These are phyloP conservation scores for Colletotrichum eleusines DNA, from an alignment of 2,329 filamentous ascomycete species.

Conservation along the genomic window DNA sequence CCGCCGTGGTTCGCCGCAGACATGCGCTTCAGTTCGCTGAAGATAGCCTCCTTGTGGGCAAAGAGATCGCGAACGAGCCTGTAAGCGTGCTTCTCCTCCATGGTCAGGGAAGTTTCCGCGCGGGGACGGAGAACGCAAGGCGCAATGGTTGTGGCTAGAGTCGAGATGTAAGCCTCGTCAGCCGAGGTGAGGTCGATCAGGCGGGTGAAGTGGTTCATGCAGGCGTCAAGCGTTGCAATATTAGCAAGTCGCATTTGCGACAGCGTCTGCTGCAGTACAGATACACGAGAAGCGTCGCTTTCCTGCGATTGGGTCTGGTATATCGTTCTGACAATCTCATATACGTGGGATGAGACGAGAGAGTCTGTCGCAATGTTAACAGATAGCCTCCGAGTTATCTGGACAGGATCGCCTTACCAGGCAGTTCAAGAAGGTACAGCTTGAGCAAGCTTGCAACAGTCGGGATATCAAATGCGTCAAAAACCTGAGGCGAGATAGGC, in stretches of 20 bases:
- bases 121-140: constrained; percentile 91
- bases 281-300: constrained; percentile 82
- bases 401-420: constrained; percentile 70
- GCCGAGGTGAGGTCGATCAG: constrained; percentile 97
- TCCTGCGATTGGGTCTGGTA: constrained; percentile 80
- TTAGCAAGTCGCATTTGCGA: constrained; percentile 95
- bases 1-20: constrained; percentile 76
- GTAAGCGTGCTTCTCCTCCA: constrained; percentile 95
- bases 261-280: constrained; percentile 94
- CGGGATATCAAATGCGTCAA: constrained; percentile 92
- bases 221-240: constrained; percentile 97
- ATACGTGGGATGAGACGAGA: constrained; percentile 97
- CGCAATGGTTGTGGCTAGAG: constrained; percentile 80
- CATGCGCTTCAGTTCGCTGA: constrained; percentile 94
- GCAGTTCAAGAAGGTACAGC: constrained; percentile 93
- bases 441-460: constrained; percentile 94
- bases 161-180: constrained; percentile 84
- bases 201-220: constrained; percentile 98
- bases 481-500: constrained; percentile 77
- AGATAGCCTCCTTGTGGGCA: constrained; percentile 93
- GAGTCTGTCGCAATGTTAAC: constrained; percentile 74
- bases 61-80: constrained; percentile 93
- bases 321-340: constrained; percentile 98
- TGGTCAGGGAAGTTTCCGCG: constrained; percentile 87
- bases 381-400: neutral